Conservation (phyloP, 208 protist species). For the Histomonas meleagridis region DNA sequence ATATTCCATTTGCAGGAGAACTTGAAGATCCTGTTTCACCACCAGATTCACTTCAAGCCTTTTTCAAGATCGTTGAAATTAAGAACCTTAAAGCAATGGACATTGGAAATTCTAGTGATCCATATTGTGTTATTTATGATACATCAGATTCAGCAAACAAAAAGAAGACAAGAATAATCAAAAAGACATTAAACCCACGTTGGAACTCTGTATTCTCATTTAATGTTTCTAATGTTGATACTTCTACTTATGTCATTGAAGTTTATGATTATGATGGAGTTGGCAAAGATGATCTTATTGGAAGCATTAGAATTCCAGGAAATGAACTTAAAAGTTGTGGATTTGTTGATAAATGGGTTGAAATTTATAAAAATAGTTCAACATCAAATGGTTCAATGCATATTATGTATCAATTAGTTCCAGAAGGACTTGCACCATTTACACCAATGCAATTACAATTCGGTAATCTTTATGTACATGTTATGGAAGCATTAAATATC, state of each 20-base stretch:
- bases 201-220: background rate
- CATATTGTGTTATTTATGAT: background rate
- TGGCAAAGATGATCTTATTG: background rate
- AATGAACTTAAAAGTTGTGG: background rate
- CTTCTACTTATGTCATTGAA: background rate
- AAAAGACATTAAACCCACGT: background rate
- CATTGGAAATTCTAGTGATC: background rate
- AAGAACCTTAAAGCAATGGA: background rate
- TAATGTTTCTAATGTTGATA: background rate
- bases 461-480: too few species aligned
- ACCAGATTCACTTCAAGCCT: too few species aligned
- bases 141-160: background rate
- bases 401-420: too few species aligned
- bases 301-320: background rate
- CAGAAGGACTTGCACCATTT: too few species aligned
- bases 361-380: too few species aligned
- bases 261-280: background rate
- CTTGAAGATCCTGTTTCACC: too few species aligned
- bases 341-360: background rate
- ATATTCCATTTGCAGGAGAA: too few species aligned
- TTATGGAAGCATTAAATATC: background rate
- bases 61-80: background rate
- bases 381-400: too few species aligned
- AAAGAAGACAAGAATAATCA: background rate
- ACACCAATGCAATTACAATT: too few species aligned